A percentile compares a stretch with the other conserved stretches of the same genome.
Conservation (phyloP, 169 alveolate genomes). For the Plasmodium yoelii region DNA sequence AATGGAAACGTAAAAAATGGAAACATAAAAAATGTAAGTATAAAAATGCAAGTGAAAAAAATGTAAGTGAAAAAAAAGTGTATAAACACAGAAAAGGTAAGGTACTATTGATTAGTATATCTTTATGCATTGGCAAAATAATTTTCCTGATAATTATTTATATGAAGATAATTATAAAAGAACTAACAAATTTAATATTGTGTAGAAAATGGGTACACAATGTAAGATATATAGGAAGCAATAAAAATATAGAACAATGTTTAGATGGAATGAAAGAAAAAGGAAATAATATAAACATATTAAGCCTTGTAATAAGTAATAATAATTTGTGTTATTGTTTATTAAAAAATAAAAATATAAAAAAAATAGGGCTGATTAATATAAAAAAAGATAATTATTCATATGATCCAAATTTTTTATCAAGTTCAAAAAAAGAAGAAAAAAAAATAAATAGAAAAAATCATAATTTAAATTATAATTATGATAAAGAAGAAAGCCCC, state of each 20-base stretch:
- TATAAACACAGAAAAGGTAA: too few relatives aligned
- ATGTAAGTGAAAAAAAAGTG: too few relatives aligned
- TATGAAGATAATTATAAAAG: conserved; percentile 30
- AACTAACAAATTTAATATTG: not conserved
- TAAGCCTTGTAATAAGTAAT: conserved; percentile 68
- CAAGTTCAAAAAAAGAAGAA: conserved; percentile 6
- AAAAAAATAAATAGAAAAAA: not conserved
- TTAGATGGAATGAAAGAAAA: conserved; percentile 35
- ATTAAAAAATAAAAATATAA: conserved; percentile 60
- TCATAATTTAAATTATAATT: conserved; percentile 25
- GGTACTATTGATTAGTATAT: too few relatives aligned
- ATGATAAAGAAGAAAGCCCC: conserved; percentile 57
- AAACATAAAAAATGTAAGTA: too few relatives aligned
- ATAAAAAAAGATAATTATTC: conserved; percentile 63
- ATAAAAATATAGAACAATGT: conserved; percentile 24
- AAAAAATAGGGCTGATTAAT: conserved; percentile 68
- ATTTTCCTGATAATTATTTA: not conserved
- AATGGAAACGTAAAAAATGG: too few relatives aligned
- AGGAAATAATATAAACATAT: conserved; percentile 31
- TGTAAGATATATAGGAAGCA: conserved; percentile 4
- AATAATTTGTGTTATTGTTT: conserved; percentile 69
- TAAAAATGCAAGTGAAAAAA: too few relatives aligned
- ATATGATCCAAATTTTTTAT: conserved; percentile 8
- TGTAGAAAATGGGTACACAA: conserved; percentile 43
- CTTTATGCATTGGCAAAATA: too few relatives aligned